phyloP scores from a whole-genome alignment of 805 yeast genomes.

The Suhomyces faveliae region DNA sequence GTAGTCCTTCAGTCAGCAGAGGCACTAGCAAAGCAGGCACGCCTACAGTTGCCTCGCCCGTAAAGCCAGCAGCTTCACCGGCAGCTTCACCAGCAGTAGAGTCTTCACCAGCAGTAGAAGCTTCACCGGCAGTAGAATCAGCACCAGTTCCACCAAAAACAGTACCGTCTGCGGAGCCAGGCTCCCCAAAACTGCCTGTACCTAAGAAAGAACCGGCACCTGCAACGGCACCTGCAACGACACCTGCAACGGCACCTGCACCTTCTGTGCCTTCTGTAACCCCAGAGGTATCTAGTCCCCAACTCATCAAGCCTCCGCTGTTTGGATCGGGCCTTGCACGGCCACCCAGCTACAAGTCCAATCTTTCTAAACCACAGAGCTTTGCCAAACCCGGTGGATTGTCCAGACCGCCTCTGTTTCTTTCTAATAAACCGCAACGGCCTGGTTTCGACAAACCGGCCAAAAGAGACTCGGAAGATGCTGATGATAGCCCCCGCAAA shows the following conservation, averaged over 20 bases:
- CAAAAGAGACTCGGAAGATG: constrained; percentile 8
- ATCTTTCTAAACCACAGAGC: constrained; percentile 23
- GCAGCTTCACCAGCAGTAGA: background rate
- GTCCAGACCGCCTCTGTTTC: constrained; percentile 37
- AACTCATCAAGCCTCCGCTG: constrained; percentile 22
- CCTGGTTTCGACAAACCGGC: constrained; percentile 1
- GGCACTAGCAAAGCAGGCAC: constrained; percentile 11
- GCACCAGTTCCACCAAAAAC: background rate
- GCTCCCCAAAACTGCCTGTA: background rate
- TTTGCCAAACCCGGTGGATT: constrained; percentile 33
- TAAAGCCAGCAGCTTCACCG: constrained; percentile 5
- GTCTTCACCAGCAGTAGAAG: background rate
- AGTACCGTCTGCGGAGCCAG: background rate
- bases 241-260: background rate
- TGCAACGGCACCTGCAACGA: background rate
- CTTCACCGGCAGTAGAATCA: background rate
- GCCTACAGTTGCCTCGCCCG: constrained; percentile 10
- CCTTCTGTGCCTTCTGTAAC: too few relatives aligned
- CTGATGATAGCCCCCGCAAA: constrained; percentile 11
- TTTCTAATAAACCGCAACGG: constrained; percentile 27
- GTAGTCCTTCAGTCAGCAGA: constrained; percentile 16
- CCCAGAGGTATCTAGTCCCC: background rate
- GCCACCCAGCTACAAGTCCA: constrained; percentile 25
- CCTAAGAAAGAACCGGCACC: background rate
- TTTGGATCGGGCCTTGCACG: constrained; percentile 20